Evolutionary conservation across 1,284 basidiomycete species (phyloP), one percentile per base, ranked within the genome.

Genomic region (Exobasidium rhododendri): DNA sequence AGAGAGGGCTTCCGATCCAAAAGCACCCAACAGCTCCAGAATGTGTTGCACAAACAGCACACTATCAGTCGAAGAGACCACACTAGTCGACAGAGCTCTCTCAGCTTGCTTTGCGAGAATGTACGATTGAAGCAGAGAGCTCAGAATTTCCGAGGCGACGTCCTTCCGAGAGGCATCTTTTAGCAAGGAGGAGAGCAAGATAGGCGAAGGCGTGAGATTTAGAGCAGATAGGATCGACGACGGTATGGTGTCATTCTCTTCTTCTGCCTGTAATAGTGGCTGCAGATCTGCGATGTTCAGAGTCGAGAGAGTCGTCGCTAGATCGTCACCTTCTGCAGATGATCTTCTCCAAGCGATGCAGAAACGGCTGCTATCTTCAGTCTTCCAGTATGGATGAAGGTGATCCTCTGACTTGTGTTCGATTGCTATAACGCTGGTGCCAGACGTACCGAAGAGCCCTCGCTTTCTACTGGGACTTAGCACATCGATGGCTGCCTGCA

Each of bases 11-110:
- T 68, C 63, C 0, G 67, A 49, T 1, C 73, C 75, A 44, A 79
- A 77, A n/a, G 66, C 64, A 29, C 75, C 70, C 31, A 78, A 63
- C 3, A 78, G 66, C 49, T 70, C 67, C 57, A 73, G 46, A n/a
- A 79, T 63, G 22, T 71, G 35, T 58, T 78, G 75, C 30, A 78
- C 63, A 43, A 68, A 71, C 24, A 73, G 62, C 2, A 62, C 22
- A 4, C n/a, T 45, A n/a, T 47, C 28, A 3, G 5, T 50, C 10
- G 7, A 17, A 40, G 35, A 7, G 10, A 20, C 7, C 7, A 7
- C 20, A 55, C 14, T 31, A 55, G 52, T 6, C 26, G 52, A 45
- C 6, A 29, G 26, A 29, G 24, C 14, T 13, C 35, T 40, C n/a
- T n/a, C 10, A 3, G 14, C n/a, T 22, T 55, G 43, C 45, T 49